A percentile compares a stretch with the other conserved stretches of the same genome.
These are phyloP conservation scores for Agaricales sp. DNA, from an alignment of 1,284 basidiomycete genomes.

Conservation along the genomic window DNA sequence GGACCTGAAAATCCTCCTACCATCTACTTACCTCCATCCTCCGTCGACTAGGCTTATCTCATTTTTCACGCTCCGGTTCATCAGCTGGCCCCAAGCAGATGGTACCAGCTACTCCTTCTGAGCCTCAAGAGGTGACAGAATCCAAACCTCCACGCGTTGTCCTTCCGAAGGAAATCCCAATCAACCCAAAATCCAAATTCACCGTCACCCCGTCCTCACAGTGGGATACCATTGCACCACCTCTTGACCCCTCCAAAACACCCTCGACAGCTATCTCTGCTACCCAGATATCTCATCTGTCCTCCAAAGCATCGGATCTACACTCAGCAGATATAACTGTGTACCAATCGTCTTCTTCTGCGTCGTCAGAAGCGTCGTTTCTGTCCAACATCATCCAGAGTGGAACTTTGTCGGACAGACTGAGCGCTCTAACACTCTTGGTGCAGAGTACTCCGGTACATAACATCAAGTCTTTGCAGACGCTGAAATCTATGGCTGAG, in stretches of 20 bases:
- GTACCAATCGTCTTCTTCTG: conserved; percentile 31
- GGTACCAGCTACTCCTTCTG: too few species aligned
- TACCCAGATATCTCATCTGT: conserved; percentile 33
- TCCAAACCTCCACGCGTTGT: too few species aligned
- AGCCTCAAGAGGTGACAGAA: too few species aligned
- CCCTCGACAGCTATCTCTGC: conserved; percentile 27
- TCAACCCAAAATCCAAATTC: conserved; percentile 19
- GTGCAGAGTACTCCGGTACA: conserved; percentile 89
- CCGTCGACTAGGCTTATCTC: too few species aligned
- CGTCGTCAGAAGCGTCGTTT: conserved; percentile 66
- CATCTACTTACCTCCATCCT: too few species aligned
- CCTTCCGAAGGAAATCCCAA: too few species aligned
- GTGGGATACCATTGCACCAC: conserved; percentile 45
- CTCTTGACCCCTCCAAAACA: conserved; percentile 21
- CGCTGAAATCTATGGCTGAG: conserved; percentile 69
- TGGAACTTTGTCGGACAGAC: conserved; percentile 89
- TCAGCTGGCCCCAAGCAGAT: too few species aligned
- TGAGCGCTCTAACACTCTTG: conserved; percentile 87
- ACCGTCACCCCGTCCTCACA: conserved; percentile 42
- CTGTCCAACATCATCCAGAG: conserved; percentile 75
- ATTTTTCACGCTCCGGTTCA: too few species aligned
- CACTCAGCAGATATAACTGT: conserved; percentile 38
- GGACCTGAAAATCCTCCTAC: too few species aligned
- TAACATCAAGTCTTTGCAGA: conserved; percentile 76
- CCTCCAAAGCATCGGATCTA: conserved; percentile 38